Evolutionary conservation across 108 stramenopile species (phyloP).

Genomic region (Skeletonema marinoi): DNA sequence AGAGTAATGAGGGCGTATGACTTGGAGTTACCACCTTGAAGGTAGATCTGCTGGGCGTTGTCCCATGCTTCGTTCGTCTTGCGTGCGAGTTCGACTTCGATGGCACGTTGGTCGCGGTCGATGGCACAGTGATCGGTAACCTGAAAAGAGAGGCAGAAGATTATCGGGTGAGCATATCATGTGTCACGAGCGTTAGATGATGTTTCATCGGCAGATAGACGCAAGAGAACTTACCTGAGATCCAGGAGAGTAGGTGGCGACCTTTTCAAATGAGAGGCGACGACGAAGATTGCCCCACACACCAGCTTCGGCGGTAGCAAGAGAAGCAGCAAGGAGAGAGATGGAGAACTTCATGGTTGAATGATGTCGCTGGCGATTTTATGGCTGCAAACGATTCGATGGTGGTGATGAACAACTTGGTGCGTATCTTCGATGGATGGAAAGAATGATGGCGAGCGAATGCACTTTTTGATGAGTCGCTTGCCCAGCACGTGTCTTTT

Average conservation of each 20-base stretch:
- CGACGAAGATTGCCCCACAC: slow-evolving; percentile 25
- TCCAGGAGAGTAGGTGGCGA: slow-evolving; percentile 70
- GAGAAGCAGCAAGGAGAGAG: not conserved
- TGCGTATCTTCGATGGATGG: not conserved
- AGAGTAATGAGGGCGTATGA: slow-evolving; percentile 63
- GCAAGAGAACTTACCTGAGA: slow-evolving; percentile 56
- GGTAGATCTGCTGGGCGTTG: slow-evolving; percentile 55
- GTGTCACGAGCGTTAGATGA: not conserved
- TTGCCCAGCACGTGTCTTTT: not conserved
- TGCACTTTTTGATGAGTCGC: not conserved
- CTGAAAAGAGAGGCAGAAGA: not conserved
- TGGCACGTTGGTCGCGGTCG: slow-evolving; percentile 74
- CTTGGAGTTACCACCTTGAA: slow-evolving; percentile 68
- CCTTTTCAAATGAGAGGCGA: slow-evolving; percentile 42
- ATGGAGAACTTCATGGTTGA: slow-evolving; percentile 5
- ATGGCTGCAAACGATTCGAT: not conserved
- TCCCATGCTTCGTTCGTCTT: slow-evolving; percentile 36
- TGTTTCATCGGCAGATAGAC: not conserved
- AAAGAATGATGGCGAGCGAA: not conserved
- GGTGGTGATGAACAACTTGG: not conserved
- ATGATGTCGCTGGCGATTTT: not conserved
- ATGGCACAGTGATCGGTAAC: slow-evolving; percentile 62
- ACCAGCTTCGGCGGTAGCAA: not conserved
- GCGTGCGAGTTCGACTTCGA: slow-evolving; percentile 49
- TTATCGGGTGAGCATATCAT: not conserved